Evolutionary conservation across 345 rosid genomes (phyloP), one percentile per base, ranked within the genome.

Genomic region (Mercurialis annua): DNA sequence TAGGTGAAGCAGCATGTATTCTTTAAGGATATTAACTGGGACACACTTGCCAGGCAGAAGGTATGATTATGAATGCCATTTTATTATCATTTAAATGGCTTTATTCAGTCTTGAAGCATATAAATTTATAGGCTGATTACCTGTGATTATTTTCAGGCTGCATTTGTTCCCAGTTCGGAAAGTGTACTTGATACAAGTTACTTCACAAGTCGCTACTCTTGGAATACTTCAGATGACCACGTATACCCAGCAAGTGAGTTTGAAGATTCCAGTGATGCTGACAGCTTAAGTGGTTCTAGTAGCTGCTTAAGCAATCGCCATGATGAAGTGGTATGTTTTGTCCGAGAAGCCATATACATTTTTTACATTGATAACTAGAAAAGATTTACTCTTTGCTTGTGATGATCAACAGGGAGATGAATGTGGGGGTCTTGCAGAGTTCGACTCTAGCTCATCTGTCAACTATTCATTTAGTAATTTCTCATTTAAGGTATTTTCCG

Each of bases 391-490:
- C 47, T 34, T 64, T 52, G 44, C 33, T 29, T 29, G 65, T 70
- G 54, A 47, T 67, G 70, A 58, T 73, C 48, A 74, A 56, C 85
- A 95, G 97, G 97, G 87, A 76, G 96, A 90, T 80, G 96, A 90
- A 78, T 79, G 78, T 67, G 87, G 75, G 52, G 94, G 90, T 33
- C 87, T 75, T 55, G 70, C 89, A 42, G 99, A 88, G 70, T 88
- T 88, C 7, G 96, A 90, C 62, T 85, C 96, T 14, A 81, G 85
- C 34, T 80, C 86, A 61, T 79, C 89, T 44, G 85, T 88, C 79
- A 84, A 95, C 73, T 92, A 92, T 75, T 90, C 99, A 24, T 95
- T 95, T 77, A 95, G 99, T 84, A 95, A 95, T 78, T 92, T 95
- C 81, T 95, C 98, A 20, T 95, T 88, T 65, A 95, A 95, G 99